Conservation (phyloP, 2,329 filamentous ascomycete species). For the Botryotinia globosa region DNA sequence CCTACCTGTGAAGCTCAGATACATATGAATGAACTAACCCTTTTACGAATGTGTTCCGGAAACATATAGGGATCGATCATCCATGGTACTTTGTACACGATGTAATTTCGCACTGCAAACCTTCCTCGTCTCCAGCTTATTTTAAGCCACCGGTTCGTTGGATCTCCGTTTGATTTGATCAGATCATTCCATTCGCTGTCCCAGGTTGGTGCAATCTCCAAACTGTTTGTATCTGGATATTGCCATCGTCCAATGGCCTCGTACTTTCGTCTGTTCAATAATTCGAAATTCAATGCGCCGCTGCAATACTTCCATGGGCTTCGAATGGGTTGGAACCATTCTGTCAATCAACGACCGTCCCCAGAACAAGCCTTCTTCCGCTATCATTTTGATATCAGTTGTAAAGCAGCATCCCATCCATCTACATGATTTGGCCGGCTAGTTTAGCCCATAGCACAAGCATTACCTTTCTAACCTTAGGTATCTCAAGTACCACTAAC, state of each 20-base stretch:
- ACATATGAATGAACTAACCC: background rate
- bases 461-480: background rate
- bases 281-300: background rate
- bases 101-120: background rate
- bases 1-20: background rate
- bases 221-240: conserved; percentile 1
- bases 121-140: conserved; percentile 1
- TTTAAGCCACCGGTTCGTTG: background rate
- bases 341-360: background rate
- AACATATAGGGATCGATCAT: background rate
- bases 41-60: background rate
- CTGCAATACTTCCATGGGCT: background rate
- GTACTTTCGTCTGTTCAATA: background rate
- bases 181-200: background rate
- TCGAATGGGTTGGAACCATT: background rate
- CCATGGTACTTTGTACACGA: background rate
- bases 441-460: background rate
- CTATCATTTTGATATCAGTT: background rate
- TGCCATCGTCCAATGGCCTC: background rate
- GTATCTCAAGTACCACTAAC: background rate
- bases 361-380: background rate
- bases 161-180: background rate
- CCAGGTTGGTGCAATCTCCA: conserved; percentile 9
- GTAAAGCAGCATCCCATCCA: background rate
- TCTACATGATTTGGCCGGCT: background rate